Evolutionary conservation across 768 basidiomycete genomes (phyloP).

Genomic region (Agaricus subrufescens): DNA sequence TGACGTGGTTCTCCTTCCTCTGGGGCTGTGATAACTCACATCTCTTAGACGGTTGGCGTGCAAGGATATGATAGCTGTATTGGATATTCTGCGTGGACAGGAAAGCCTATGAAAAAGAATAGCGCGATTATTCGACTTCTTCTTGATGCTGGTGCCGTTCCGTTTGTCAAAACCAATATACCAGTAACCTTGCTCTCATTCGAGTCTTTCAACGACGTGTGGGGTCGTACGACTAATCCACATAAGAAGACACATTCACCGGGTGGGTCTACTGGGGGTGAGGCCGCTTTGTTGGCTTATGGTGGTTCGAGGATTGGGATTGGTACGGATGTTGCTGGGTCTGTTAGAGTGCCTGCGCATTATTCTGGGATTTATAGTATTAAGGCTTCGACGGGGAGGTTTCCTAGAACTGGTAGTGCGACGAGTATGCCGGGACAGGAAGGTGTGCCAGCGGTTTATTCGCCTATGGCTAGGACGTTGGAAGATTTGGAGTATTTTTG

Average conservation of each 20-base stretch:
- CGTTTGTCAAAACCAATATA: conserved; percentile 65
- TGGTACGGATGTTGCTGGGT: conserved; percentile 69
- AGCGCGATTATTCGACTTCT: conserved; percentile 49
- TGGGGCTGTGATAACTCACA: neutral
- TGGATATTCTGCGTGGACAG: conserved; percentile 51
- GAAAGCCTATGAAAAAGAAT: conserved; percentile 40
- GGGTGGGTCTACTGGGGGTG: conserved; percentile 70
- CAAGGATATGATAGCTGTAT: conserved; percentile 53
- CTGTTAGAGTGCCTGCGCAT: conserved; percentile 61
- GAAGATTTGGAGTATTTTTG: conserved; percentile 62
- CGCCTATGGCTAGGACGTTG: conserved; percentile 58
- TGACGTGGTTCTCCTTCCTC: conserved; percentile 9
- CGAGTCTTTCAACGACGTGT: conserved; percentile 53
- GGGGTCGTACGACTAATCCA: conserved; percentile 58
- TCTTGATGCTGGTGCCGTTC: conserved; percentile 58
- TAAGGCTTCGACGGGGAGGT: conserved; percentile 45
- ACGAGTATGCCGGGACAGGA: conserved; percentile 55
- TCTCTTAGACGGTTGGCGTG: conserved; percentile 41
- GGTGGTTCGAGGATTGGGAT: conserved; percentile 59
- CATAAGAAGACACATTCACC: conserved; percentile 48
- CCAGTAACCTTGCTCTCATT: conserved; percentile 57
- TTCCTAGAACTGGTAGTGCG: conserved; percentile 39
- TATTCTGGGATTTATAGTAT: conserved; percentile 61
- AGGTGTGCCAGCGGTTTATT: conserved; percentile 47
- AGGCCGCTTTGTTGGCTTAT: conserved; percentile 57